A percentile compares a stretch with the other conserved stretches of the same genome.
phyloP scores from a whole-genome alignment of 139 green algal genomes.

The Closterium sp. region DNA sequence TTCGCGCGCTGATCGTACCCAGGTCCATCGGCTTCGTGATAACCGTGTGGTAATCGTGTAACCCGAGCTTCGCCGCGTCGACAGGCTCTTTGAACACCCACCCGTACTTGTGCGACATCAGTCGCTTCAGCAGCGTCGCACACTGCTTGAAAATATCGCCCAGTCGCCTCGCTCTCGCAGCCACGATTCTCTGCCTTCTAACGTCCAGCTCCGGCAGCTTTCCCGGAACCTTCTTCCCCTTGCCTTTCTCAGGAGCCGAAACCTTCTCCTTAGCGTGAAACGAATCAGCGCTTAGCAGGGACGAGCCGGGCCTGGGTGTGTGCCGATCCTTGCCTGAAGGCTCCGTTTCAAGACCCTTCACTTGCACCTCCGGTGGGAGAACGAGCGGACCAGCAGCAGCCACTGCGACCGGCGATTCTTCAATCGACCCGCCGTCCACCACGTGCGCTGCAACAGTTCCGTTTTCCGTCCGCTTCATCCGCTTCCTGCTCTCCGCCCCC shows the following conservation, averaged over 20 bases:
- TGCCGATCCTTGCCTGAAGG: not conserved
- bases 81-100: conserved; percentile 83
- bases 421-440: not conserved
- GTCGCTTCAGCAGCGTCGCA: conserved; percentile 1
- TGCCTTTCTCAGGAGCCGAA: not conserved
- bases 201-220: not conserved
- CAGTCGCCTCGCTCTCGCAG: conserved; percentile 16
- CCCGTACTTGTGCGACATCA: conserved; percentile 68
- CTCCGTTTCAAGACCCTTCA: not conserved
- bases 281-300: no score
- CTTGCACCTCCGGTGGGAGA: not conserved
- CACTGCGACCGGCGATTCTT: not conserved
- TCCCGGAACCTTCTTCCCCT: not conserved
- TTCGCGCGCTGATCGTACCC: conserved; percentile 32
- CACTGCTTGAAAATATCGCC: conserved; percentile 34
- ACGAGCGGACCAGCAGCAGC: not conserved
- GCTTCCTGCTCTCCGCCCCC: not conserved
- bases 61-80: conserved; percentile 64
- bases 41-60: conserved; percentile 70
- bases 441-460: not conserved
- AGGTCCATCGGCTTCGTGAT: conserved; percentile 67
- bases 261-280: not conserved
- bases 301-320: no score
- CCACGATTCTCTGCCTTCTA: conserved; percentile 19
- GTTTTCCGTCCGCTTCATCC: not conserved